Percentiles rank a stretch among this genome's conserved stretches.
These are phyloP conservation scores for Phytopythium ostracodes DNA, from an alignment of 352 stramenopile genomes.

Conservation along the genomic window DNA sequence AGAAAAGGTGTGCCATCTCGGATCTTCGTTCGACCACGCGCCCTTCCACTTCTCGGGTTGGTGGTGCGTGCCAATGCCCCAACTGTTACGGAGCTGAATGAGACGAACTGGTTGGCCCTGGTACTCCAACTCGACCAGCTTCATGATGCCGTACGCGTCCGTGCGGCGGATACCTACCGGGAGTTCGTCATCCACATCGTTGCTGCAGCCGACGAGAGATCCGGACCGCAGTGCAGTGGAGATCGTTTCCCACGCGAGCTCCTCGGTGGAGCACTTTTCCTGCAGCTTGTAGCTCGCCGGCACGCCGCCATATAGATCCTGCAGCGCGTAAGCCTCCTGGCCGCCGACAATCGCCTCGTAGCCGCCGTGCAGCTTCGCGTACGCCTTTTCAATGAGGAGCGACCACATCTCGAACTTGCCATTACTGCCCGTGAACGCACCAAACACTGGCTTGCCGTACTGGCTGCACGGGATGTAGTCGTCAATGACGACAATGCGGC, in stretches of 20 bases:
- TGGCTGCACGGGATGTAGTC: conserved; percentile 84
- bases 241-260: conserved; percentile 51
- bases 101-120: conserved; percentile 50
- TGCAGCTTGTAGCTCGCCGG: conserved; percentile 63
- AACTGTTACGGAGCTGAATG: conserved; percentile 80
- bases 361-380: conserved; percentile 90
- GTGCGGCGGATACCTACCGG: conserved; percentile 63
- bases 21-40: conserved; percentile 63
- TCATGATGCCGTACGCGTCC: conserved; percentile 70
- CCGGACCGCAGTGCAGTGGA: conserved; percentile 41
- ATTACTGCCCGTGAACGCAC: conserved; percentile 75
- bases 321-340: conserved; percentile 69
- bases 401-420: conserved; percentile 92
- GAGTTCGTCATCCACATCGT: conserved; percentile 56
- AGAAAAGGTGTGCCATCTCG: conserved; percentile 70
- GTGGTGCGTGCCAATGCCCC: conserved; percentile 54
- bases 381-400: conserved; percentile 93
- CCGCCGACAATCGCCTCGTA: conserved; percentile 90
- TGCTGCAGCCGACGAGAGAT: conserved; percentile 68
- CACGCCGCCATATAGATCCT: conserved; percentile 77
- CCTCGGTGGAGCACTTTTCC: conserved; percentile 54
- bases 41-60: conserved; percentile 68
- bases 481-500: conserved; percentile 75
- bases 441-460: conserved; percentile 82
- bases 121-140: conserved; percentile 69